Conservation (phyloP, 2,329 filamentous ascomycete genomes). For the Neofusicoccum sp. region DNA sequence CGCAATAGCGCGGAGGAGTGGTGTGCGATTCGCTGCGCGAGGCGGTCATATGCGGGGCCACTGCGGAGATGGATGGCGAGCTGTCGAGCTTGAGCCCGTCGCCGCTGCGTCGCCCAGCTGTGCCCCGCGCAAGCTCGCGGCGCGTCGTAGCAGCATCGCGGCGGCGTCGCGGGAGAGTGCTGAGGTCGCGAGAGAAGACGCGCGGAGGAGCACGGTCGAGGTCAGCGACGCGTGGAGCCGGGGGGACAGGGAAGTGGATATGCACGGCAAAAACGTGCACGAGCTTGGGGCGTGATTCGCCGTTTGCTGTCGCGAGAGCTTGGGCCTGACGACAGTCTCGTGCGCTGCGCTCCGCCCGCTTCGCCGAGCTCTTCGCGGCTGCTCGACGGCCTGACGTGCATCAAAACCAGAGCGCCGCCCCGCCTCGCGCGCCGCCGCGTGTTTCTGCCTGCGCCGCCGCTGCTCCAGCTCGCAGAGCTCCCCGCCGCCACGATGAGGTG, state of each 20-base stretch:
- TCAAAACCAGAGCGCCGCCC: constrained; percentile 2
- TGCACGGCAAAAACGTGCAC: background rate
- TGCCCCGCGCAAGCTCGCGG: background rate
- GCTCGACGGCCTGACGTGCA: background rate
- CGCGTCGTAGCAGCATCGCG: background rate
- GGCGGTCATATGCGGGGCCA: background rate
- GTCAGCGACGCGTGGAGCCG: background rate
- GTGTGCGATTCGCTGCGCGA: constrained; percentile 8
- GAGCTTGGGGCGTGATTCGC: constrained; percentile 11
- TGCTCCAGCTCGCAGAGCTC: background rate
- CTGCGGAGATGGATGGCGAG: background rate
- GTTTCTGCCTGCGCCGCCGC: background rate
- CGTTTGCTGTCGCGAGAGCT: constrained; percentile 8
- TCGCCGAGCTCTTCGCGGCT: constrained; percentile 12
- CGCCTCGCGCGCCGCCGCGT: background rate
- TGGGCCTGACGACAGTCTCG: background rate
- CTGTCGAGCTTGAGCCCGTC: background rate
- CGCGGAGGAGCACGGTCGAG: background rate
- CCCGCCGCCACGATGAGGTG: constrained; percentile 14
- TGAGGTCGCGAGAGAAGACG: background rate
- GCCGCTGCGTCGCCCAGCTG: background rate
- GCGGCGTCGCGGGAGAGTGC: background rate
- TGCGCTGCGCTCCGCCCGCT: background rate
- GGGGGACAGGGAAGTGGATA: background rate
- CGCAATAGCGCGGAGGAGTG: constrained; percentile 14